These are phyloP conservation scores for Casuarina equisetifolia DNA, from an alignment of 306 rosid species.

Conservation along the genomic window DNA sequence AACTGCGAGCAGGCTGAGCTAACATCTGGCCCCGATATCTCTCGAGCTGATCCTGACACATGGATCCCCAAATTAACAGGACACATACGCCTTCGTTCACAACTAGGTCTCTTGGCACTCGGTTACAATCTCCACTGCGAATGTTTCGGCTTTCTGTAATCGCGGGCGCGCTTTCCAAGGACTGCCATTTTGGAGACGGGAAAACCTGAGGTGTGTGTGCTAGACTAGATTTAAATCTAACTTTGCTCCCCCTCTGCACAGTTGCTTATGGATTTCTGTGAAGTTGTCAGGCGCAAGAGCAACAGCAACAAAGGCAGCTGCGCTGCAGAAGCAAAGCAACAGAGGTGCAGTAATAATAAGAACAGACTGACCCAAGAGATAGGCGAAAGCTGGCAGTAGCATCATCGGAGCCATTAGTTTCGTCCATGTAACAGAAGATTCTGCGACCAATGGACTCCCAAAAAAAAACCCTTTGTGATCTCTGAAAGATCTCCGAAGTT, in stretches of 20 bases:
- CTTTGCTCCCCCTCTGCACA: conserved; percentile 27
- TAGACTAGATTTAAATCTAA: conserved; percentile 39
- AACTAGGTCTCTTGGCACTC: too few species aligned
- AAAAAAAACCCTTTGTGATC: conserved; percentile 28
- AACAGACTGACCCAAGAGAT: conserved; percentile 51
- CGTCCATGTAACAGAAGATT: conserved; percentile 55
- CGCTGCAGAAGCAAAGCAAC: conserved; percentile 59
- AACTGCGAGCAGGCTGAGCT: too few species aligned
- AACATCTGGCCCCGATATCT: too few species aligned
- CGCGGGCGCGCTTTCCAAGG: conserved; percentile 47
- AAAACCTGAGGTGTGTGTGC: conserved; percentile 47
- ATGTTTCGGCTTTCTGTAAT: neutral
- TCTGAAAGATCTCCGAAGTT: conserved; percentile 24
- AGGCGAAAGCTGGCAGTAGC: conserved; percentile 41
- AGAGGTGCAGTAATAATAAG: conserved; percentile 88
- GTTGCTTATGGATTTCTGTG: conserved; percentile 55
- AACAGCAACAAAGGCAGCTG: conserved; percentile 62
- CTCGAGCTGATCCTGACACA: too few species aligned
- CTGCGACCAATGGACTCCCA: conserved; percentile 38
- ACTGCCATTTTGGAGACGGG: conserved; percentile 43
- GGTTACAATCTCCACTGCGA: too few species aligned
- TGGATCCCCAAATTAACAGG: too few species aligned
- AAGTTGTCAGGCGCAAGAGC: conserved; percentile 69
- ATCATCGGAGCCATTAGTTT: conserved; percentile 51
- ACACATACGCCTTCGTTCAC: too few species aligned